These are phyloP conservation scores for Fusarium anthophilum DNA, from an alignment of 2,329 filamentous ascomycete genomes.

Conservation along the genomic window DNA sequence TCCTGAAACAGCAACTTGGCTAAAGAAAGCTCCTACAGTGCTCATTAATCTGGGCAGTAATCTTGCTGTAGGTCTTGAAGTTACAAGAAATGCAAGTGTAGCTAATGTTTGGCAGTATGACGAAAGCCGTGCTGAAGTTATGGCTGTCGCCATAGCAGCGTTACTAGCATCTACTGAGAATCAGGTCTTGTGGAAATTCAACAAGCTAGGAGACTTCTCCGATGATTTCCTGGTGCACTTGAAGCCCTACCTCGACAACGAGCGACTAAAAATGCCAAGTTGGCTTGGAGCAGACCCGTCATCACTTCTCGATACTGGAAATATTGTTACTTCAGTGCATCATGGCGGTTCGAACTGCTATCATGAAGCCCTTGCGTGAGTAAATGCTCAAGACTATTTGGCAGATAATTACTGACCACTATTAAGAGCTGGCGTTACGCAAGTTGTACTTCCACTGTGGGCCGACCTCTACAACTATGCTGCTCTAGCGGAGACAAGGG, in stretches of 20 bases:
- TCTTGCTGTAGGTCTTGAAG: background rate
- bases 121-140: background rate
- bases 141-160: background rate
- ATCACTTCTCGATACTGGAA: slow-evolving; percentile 46
- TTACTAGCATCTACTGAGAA: slow-evolving; percentile 7
- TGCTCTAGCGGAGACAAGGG: slow-evolving; percentile 52
- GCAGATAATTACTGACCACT: background rate
- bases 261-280: slow-evolving; percentile 29
- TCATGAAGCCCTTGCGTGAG: slow-evolving; percentile 33
- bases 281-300: slow-evolving; percentile 46
- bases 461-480: slow-evolving; percentile 58
- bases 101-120: background rate
- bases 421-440: slow-evolving; percentile 52
- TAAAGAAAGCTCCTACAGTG: slow-evolving; percentile 53
- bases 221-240: slow-evolving; percentile 20
- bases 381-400: rapidly evolving
- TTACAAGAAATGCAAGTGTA: rapidly evolving
- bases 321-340: slow-evolving; percentile 30
- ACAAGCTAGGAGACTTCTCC: slow-evolving; percentile 7
- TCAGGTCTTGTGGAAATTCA: slow-evolving; percentile 48
- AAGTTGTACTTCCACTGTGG: slow-evolving; percentile 58
- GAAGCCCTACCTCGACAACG: slow-evolving; percentile 12
- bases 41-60: slow-evolving; percentile 59
- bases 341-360: slow-evolving; percentile 35
- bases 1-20: slow-evolving; percentile 54